Base-by-base conservation (phyloP, 257 asterid genomes). In the Fraxinus anomala region DNA sequence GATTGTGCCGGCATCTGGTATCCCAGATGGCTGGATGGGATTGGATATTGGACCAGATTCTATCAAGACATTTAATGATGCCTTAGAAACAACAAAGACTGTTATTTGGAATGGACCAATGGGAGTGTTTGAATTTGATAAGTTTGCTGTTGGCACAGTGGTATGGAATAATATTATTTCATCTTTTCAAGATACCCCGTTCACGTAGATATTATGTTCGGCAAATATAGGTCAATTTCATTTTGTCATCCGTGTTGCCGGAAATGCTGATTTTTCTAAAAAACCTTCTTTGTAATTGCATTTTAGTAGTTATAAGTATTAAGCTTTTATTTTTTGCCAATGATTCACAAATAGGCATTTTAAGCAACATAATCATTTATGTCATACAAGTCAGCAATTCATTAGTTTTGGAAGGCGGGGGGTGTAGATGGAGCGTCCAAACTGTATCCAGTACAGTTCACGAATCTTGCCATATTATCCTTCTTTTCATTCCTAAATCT, bases 1-100 rank as follows among this genome's bases (percentile, higher is more conserved):
- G 97, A 77, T 80, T 77, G 97, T 93, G 76, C 94, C 97, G 0
- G 81, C 97, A 66, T 86, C 96, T 74, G 89, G 80, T 30, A 93
- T 93, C 67, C 97, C 97, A 3, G 97, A 93, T 47, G 96, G 97
- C 19, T 93, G 97, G 97, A 93, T 93, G 97, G 97, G 97, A 36
- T 75, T 93, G 84, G 97, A 93, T 80, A 85, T 93, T 37, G 97
- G 97, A 70, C 97, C 97, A 9, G 97, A 93, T 73, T 88, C 97
- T 8, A 47, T 93, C 36, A 93, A 93, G 88, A 89, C 97, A 26
- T 93, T 93, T 85, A 89, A 68, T 33, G 94, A 87, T 30, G 97
- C 92, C 69, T 85, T 93, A 76, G 97, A 88, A 59, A 90, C 94
- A 14, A 91, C 97, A 19, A 77, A 93, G 82, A 93, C 98, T 10